These are phyloP conservation scores for Saccharomycopsis sp. DNA, from an alignment of 805 yeast species.

Conservation along the genomic window DNA sequence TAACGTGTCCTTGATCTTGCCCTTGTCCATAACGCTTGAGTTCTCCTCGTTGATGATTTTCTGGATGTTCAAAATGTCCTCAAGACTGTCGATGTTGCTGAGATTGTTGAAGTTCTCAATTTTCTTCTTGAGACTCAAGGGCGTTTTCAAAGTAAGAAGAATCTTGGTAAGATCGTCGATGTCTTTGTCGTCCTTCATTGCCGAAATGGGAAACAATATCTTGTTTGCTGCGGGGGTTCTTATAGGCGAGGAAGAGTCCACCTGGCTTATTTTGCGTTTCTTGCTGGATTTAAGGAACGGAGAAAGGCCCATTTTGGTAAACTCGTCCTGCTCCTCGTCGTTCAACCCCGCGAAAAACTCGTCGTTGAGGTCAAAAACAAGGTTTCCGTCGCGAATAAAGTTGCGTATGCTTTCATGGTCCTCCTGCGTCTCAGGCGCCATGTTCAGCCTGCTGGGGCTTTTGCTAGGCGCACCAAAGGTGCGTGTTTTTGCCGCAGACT, in stretches of 20 bases:
- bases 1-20: neutral
- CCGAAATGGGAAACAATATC: neutral
- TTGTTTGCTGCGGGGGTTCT: conserved; percentile 8
- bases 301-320: conserved; percentile 9
- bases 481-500: neutral
- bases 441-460: no score
- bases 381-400: neutral
- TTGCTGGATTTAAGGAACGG: conserved; percentile 10
- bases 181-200: neutral
- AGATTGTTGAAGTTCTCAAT: conserved; percentile 1
- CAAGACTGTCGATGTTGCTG: neutral
- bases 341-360: conserved; percentile 2
- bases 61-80: neutral
- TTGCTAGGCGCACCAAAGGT: no score
- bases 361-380: conserved; percentile 2
- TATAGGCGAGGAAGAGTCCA: conserved; percentile 11
- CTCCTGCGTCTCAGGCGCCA: neutral
- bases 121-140: conserved; percentile 8
- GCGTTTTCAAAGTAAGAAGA: conserved; percentile 15
- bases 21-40: neutral
- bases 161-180: conserved; percentile 9
- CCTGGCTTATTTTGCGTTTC: conserved; percentile 6
- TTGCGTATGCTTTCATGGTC: neutral
- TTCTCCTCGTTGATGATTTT: neutral
- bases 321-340: conserved; percentile 8